phyloP scores from a whole-genome alignment of 768 basidiomycete species.

The Boletus insuetus region DNA sequence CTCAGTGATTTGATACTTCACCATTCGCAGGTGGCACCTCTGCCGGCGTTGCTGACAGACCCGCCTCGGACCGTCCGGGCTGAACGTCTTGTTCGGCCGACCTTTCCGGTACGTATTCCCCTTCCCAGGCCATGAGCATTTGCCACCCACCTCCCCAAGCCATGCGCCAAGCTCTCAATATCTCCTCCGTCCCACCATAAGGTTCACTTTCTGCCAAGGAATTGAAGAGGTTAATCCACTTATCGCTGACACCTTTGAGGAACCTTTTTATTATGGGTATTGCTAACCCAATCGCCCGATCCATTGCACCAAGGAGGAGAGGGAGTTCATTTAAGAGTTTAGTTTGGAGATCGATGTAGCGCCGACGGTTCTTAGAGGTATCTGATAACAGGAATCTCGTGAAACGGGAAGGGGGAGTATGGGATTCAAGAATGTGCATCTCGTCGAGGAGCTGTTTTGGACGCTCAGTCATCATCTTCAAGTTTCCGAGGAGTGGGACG shows the following conservation, averaged over 20 bases:
- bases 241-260: slow-evolving; percentile 35
- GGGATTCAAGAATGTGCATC: slow-evolving; percentile 66
- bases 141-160: slow-evolving; percentile 44
- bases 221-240: slow-evolving; percentile 73
- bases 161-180: slow-evolving; percentile 58
- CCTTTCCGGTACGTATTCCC: too few species aligned
- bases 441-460: slow-evolving; percentile 61
- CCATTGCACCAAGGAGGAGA: slow-evolving; percentile 51
- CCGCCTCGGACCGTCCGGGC: too few species aligned
- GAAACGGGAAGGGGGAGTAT: slow-evolving; percentile 49
- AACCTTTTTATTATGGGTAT: slow-evolving; percentile 42
- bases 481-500: slow-evolving; percentile 50
- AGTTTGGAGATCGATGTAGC: slow-evolving; percentile 65
- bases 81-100: neutral
- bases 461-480: slow-evolving; percentile 52
- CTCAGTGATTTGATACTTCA: too few species aligned
- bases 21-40: too few species aligned
- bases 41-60: too few species aligned
- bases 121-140: neutral
- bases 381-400: neutral
- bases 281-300: slow-evolving; percentile 49
- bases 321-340: slow-evolving; percentile 70
- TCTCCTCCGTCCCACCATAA: slow-evolving; percentile 62
- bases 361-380: slow-evolving; percentile 29
- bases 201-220: slow-evolving; percentile 61